Evolutionary conservation across 768 basidiomycete genomes (phyloP).

Genomic region (Sarcodon aspratus): DNA sequence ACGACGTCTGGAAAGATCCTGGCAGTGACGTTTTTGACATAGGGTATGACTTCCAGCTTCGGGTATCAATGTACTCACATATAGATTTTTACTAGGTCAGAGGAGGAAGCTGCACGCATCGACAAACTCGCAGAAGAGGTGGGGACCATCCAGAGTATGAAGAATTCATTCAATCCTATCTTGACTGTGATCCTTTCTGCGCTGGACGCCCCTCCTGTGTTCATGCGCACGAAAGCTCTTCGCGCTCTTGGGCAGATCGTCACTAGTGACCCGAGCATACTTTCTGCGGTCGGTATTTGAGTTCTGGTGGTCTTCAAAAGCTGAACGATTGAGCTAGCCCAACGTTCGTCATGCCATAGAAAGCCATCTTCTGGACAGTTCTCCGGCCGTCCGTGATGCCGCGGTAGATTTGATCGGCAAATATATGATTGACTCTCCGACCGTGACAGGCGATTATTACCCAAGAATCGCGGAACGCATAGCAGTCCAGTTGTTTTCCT

Average conservation of each 20-base stretch:
- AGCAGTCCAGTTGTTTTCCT: conserved; percentile 37
- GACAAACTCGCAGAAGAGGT: conserved; percentile 68
- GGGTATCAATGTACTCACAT: not conserved
- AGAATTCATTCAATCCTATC: conserved; percentile 76
- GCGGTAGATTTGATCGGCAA: conserved; percentile 97
- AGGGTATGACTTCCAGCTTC: conserved; percentile 35
- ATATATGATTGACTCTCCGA: conserved; percentile 83
- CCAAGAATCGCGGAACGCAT: conserved; percentile 81
- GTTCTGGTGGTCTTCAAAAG: not conserved
- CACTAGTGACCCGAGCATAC: conserved; percentile 75
- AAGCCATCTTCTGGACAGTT: conserved; percentile 80
- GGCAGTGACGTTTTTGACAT: conserved; percentile 70
- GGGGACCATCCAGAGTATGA: conserved; percentile 64
- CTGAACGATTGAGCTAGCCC: conserved; percentile 26
- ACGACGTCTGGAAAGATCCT: conserved; percentile 64
- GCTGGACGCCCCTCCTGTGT: conserved; percentile 78
- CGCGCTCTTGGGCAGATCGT: conserved; percentile 84
- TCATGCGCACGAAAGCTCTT: conserved; percentile 90
- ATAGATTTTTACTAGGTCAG: conserved; percentile 30
- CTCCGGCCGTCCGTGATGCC: conserved; percentile 91
- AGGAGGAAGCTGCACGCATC: conserved; percentile 58
- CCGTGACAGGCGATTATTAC: conserved; percentile 87
- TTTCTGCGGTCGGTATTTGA: conserved; percentile 47
- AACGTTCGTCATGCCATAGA: conserved; percentile 84
- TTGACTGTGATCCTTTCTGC: conserved; percentile 68